phyloP scores from a whole-genome alignment of 371 early-diverging fungal species.

The Mortierella sp. region DNA sequence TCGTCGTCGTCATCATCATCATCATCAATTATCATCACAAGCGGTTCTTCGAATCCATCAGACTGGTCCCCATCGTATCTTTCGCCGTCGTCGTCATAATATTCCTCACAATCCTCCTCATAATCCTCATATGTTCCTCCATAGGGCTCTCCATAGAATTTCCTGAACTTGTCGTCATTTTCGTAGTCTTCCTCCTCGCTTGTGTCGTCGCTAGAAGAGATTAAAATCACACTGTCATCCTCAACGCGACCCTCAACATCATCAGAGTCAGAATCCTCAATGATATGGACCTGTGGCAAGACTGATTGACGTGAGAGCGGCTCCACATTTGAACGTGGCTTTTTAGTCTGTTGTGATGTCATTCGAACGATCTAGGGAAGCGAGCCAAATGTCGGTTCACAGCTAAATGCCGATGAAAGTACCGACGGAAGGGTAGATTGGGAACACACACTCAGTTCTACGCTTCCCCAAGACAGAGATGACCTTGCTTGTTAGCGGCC shows the following conservation, averaged over 20 bases:
- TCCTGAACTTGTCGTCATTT: conserved; percentile 6
- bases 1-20: too few species aligned
- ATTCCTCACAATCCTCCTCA: too few species aligned
- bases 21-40: too few species aligned
- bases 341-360: neutral
- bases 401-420: neutral
- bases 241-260: neutral
- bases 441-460: neutral
- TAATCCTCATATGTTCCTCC: too few species aligned
- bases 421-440: neutral
- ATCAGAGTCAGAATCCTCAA: neutral
- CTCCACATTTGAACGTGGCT: neutral
- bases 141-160: too few species aligned
- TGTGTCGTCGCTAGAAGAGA: conserved; percentile 8
- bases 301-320: neutral
- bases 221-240: neutral
- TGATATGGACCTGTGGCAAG: neutral
- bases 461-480: neutral
- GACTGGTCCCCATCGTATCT: too few species aligned
- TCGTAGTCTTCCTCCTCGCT: neutral
- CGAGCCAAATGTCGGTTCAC: neutral
- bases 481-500: neutral
- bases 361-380: neutral
- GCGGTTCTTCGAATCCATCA: too few species aligned
- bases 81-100: too few species aligned